Conservation (phyloP, 2,329 filamentous ascomycete species). For the Fusarium incarnatum region DNA sequence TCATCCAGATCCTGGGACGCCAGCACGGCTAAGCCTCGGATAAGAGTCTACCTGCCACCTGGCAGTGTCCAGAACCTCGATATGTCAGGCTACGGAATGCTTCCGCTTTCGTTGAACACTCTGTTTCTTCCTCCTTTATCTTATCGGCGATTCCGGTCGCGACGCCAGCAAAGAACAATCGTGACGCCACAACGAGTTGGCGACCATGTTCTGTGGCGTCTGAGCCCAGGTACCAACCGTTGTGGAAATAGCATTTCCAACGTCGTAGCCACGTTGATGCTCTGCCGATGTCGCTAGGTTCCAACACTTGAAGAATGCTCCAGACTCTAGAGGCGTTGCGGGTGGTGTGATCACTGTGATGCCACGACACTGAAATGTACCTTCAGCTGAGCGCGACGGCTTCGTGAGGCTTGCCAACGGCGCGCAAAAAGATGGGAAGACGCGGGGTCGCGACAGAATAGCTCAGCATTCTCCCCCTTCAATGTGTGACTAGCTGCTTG, state of each 20-base stretch:
- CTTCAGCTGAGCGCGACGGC: not conserved
- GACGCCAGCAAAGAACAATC: not conserved
- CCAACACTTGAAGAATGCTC: not conserved
- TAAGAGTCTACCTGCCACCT: not conserved
- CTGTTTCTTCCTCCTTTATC: not conserved
- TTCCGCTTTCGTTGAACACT: not conserved
- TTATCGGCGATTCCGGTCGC: not conserved
- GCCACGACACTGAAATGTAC: not conserved
- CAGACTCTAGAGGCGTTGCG: not conserved
- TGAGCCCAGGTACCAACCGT: not conserved
- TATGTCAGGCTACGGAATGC: not conserved
- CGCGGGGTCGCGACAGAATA: not conserved
- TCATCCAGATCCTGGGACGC: not conserved
- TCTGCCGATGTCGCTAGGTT: not conserved
- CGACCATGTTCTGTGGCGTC: not conserved
- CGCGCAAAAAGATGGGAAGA: not conserved
- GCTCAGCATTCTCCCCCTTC: not conserved
- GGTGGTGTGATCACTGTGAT: not conserved
- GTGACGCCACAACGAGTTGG: no score
- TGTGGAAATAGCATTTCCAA: not conserved
- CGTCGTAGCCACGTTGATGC: not conserved
- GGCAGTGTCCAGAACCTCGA: no score
- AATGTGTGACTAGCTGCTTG: not conserved
- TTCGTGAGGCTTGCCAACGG: not conserved
- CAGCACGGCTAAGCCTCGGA: not conserved